Evolutionary conservation across 2,329 filamentous ascomycete species (phyloP).

Genomic region (Venturia nashicola): DNA sequence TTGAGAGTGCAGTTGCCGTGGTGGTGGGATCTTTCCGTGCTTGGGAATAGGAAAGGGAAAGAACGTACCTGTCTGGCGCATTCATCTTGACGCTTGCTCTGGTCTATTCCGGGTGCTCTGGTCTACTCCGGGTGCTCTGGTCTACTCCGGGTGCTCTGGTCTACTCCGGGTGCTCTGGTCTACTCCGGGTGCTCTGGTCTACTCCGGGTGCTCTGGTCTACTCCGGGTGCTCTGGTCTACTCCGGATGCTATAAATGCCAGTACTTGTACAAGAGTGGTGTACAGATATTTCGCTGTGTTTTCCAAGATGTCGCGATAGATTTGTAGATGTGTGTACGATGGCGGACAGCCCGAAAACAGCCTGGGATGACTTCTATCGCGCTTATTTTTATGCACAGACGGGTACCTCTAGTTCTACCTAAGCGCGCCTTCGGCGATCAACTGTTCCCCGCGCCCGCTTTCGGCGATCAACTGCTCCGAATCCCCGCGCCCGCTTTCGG

Average conservation of each 20-base stretch:
- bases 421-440: neutral
- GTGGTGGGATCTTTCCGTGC: neutral
- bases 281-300: neutral
- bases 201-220: neutral
- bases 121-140: no score
- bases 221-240: neutral
- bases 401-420: no score
- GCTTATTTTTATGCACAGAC: no score
- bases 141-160: neutral
- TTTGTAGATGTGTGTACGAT: neutral
- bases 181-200: neutral
- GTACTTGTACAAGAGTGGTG: neutral
- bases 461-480: neutral
- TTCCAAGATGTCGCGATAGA: neutral
- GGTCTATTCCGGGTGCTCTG: neutral
- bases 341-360: no score
- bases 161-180: neutral
- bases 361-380: no score
- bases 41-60: conserved; percentile 2
- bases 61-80: conserved; percentile 38
- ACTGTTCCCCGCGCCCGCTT: neutral
- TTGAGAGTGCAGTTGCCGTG: neutral
- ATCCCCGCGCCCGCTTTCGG: neutral
- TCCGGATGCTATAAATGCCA: neutral
- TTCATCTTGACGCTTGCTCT: conserved; percentile 32